Base-by-base conservation (phyloP, 31 red algal genomes). In the Odonthalia washingtoniensis region DNA sequence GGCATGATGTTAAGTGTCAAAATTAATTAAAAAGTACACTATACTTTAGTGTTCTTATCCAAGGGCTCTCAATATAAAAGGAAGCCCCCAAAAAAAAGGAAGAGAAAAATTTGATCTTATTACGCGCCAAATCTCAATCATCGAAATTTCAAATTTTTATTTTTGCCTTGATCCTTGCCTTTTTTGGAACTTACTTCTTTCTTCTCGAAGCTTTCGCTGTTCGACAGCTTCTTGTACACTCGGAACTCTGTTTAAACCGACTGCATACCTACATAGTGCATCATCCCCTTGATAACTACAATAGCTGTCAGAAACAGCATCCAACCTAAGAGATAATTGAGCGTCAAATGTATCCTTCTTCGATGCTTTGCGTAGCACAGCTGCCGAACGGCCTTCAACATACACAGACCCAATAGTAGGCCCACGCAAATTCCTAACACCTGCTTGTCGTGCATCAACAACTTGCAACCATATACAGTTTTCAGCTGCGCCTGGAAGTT, bases 261-360 rank as follows among this genome's bases (percentile, higher is more conserved):
- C 88, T 2, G 88, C 72, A 42, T 91, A 91, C 49, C 77, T 84
- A 9, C 70, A 77, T 49, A 91, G 45, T 31, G 42, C 44, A 80
- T 91, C 61, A 72, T 91, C 88, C 0, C 88, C 88, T 72, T 91
- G 88, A 65, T 84, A 91, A 37, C 78, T 77, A 44, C 46, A 66
- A 57, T 91, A 77, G 30, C 66, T 75, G 42, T 91, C 88, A 27
- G 88, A 65, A 6, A 91, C 57, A 28, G 88, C 52, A 36, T 49
- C 72, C n/a, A 91, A 73, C 4, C 88, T 69, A 26, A 84, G 39
- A 70, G 43, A 64, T 52, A 91, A 73, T 64, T 84, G 88, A 17
- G 67, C 60, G 39, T 40, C 43, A 21, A 44, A 31, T 4, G 46
- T 37, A 78, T 91, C 88, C 41, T 40, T 53, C 4, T 28, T 24